phyloP scores from a whole-genome alignment of 805 yeast genomes.

The Blastobotrys terrestris region DNA sequence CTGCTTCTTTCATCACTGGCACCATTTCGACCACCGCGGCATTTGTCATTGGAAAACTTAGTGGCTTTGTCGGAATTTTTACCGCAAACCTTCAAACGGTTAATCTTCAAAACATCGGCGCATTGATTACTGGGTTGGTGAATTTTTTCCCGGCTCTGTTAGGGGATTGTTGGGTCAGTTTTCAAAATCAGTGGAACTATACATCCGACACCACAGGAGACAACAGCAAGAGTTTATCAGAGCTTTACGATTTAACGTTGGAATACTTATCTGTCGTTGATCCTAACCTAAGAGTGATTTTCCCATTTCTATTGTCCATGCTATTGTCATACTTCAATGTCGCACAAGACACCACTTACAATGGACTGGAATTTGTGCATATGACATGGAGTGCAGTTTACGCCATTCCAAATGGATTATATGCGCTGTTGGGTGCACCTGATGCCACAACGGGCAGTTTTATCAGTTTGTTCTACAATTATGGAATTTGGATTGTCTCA shows the following conservation, averaged over 20 bases:
- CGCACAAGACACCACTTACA: neutral
- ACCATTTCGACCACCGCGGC: neutral
- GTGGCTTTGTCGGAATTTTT: neutral
- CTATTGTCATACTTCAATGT: neutral
- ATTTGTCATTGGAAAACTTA: neutral
- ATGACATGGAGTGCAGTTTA: neutral
- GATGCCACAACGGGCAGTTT: neutral
- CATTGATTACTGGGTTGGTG: neutral
- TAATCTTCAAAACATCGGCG: neutral
- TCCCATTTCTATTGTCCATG: neutral
- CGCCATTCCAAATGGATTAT: neutral
- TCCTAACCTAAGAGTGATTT: neutral
- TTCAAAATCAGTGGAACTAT: neutral
- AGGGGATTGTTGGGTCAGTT: neutral
- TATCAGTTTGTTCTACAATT: neutral
- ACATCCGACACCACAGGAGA: neutral
- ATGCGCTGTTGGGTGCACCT: neutral
- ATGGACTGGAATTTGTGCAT: neutral
- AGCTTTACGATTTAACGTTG: neutral
- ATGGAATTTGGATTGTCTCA: neutral
- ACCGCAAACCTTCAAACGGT: neutral
- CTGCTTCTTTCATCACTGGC: neutral
- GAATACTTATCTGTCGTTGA: neutral
- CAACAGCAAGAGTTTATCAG: neutral
- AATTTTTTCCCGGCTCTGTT: neutral